Conservation (phyloP, 2,329 filamentous ascomycete species). For the Fusarium incarnatum region DNA sequence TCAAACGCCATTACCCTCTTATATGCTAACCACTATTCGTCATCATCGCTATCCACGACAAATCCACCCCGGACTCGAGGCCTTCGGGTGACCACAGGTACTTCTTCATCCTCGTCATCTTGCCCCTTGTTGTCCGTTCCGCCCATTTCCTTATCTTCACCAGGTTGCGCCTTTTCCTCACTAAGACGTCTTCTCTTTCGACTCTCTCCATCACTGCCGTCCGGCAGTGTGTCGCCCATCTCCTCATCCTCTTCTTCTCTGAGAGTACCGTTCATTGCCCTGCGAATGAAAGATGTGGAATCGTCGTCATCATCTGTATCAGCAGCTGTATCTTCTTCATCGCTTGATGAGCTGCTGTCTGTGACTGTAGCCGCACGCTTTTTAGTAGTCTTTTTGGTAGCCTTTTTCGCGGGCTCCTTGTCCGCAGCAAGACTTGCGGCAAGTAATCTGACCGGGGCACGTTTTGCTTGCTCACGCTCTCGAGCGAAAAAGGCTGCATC, state of each 20-base stretch:
- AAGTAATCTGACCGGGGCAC: slow-evolving; percentile 55
- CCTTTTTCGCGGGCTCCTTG: neutral
- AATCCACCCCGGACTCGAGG: slow-evolving; percentile 65
- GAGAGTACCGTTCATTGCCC: slow-evolving; percentile 42
- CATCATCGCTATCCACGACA: slow-evolving; percentile 70
- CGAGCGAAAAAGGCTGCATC: slow-evolving; percentile 78
- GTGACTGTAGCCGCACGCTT: slow-evolving; percentile 43
- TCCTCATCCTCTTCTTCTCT: slow-evolving; percentile 30
- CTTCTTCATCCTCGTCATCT: slow-evolving; percentile 50
- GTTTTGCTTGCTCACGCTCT: slow-evolving; percentile 70
- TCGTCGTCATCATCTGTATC: slow-evolving; percentile 20
- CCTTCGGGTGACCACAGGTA: slow-evolving; percentile 51
- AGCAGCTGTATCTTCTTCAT: slow-evolving; percentile 10
- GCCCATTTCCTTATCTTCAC: slow-evolving; percentile 37
- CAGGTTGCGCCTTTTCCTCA: slow-evolving; percentile 21
- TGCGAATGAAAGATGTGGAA: slow-evolving; percentile 33
- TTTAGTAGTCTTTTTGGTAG: slow-evolving; percentile 44
- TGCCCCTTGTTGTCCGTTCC: slow-evolving; percentile 46
- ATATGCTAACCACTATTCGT: slow-evolving; percentile 51
- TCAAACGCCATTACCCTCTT: slow-evolving; percentile 27
- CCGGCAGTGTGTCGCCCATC: slow-evolving; percentile 47
- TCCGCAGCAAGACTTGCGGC: neutral
- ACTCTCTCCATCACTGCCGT: slow-evolving; percentile 51
- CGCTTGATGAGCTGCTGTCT: neutral
- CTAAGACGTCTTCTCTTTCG: slow-evolving; percentile 54